Base-by-base conservation (phyloP, 1,139 yeast genomes). In the Pneumocystis jirovecii region DNA sequence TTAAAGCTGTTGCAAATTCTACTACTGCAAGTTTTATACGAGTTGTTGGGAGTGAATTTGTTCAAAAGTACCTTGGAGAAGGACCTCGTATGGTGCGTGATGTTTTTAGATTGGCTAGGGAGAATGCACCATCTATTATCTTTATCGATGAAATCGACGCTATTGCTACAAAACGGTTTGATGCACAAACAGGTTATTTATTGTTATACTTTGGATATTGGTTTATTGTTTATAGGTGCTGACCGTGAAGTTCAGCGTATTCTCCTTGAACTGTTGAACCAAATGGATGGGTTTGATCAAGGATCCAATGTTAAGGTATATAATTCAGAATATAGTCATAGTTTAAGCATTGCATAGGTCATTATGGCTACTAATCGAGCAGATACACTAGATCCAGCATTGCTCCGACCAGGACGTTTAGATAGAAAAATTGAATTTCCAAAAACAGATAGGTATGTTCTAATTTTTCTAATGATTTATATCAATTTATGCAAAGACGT, bases 31-130 rank as follows among this genome's bases (percentile, higher is more conserved):
- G 97, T 6, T 95, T 95, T 73, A 91, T 95, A 71, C 87, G 98
- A 76, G 96, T 95, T 44, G 95, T 90, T 71, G 98, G 98, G 65
- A 91, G 97, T 0, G 99, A 95, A 76, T 93, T 95, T 74, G 97
- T 95, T 66, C 98, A 95, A 76, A 95, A 95, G 76, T 95, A 95
- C 75, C 82, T 95, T 66, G 99, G 99, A 76, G 99, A 95, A 79
- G 98, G 99, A 72, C 97, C 98, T 68, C 84, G 99, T 79, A 93
- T 95, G 97, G 98, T 93, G 57, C 86, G 98, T 77, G 98, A 95
- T 75, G 97, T 93, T 62, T 95, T 95, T 79, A 82, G 97, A 74
- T 81, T 95, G 70, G 99, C 99, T 1, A 83, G 98, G 73, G 99
- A 95, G 75, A 93, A 95, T 78, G 84, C 97, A 0, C 99, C 99